Conservation (phyloP, 2,329 filamentous ascomycete genomes). For the Thermothelomyces thermophilus region DNA sequence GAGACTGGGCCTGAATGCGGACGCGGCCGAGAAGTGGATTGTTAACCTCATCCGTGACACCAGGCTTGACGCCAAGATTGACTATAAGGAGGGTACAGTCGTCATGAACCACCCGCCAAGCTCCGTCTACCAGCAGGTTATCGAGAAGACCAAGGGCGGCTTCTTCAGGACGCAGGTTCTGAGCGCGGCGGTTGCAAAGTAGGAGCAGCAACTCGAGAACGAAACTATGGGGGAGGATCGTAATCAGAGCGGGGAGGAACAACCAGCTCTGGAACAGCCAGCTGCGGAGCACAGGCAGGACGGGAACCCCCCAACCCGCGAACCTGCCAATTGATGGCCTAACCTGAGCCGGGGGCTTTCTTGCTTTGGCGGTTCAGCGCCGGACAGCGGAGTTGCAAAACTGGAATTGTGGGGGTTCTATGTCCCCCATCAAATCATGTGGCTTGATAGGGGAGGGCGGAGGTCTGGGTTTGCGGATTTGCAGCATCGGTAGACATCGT, state of each 20-base stretch:
- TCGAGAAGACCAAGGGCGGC: conserved; percentile 96
- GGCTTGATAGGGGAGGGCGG: not conserved
- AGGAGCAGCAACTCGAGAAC: not conserved
- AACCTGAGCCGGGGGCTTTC: no score
- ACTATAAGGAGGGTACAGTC: conserved; percentile 97
- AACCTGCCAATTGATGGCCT: no score
- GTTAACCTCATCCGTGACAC: conserved; percentile 99
- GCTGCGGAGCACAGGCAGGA: not conserved
- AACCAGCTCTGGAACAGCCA: not conserved
- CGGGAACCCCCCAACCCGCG: no score
- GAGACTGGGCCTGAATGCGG: conserved; percentile 82
- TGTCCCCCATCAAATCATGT: not conserved
- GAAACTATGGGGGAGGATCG: not conserved
- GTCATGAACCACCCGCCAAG: conserved; percentile 99
- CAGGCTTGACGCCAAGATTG: conserved; percentile 95
- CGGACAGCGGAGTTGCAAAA: not conserved
- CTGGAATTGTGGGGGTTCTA: not conserved
- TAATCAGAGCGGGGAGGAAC: no score
- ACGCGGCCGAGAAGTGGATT: conserved; percentile 99
- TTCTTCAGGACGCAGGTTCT: conserved; percentile 98
- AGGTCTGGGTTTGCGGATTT: not conserved
- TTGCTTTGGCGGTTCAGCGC: no score
- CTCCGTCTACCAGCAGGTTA: conserved; percentile 98
- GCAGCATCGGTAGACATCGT: conserved; percentile 1
- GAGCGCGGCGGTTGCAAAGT: conserved; percentile 53